These are phyloP conservation scores for Pelargonium fulgidum DNA, from an alignment of 441 rosid genomes.

Conservation along the genomic window DNA sequence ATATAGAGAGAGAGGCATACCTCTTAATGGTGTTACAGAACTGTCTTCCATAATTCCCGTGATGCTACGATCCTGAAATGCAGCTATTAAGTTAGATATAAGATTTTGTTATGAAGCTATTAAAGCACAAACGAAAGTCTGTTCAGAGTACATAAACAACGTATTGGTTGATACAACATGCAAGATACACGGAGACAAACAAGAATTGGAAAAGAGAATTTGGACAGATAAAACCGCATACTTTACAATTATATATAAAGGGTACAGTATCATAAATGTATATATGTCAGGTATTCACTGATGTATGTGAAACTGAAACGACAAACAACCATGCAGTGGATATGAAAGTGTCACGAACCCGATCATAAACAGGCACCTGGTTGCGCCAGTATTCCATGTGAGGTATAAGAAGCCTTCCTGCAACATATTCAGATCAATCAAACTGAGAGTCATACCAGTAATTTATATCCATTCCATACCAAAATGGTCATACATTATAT, in stretches of 20 bases:
- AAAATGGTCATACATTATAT: background rate
- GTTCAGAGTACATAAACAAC: background rate
- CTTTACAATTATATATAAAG: background rate
- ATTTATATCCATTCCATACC: too few relatives aligned
- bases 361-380: constrained; percentile 58
- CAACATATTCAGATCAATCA: constrained; percentile 24
- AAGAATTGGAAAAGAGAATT: background rate
- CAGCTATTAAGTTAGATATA: background rate
- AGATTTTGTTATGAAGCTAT: too few relatives aligned
- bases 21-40: constrained; percentile 25
- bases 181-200: background rate
- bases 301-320: background rate
- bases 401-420: constrained; percentile 68
- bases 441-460: constrained; percentile 10
- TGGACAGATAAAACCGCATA: background rate
- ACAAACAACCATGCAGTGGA: background rate
- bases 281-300: background rate
- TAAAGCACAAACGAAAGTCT: background rate
- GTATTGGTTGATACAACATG: background rate
- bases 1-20: constrained; percentile 27
- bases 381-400: constrained; percentile 66
- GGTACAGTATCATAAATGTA: background rate
- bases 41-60: constrained; percentile 37
- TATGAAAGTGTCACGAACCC: constrained; percentile 33
- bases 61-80: constrained; percentile 42